phyloP scores from a whole-genome alignment of 148 eudicot genomes.

The Heliamphora exappendiculata region DNA sequence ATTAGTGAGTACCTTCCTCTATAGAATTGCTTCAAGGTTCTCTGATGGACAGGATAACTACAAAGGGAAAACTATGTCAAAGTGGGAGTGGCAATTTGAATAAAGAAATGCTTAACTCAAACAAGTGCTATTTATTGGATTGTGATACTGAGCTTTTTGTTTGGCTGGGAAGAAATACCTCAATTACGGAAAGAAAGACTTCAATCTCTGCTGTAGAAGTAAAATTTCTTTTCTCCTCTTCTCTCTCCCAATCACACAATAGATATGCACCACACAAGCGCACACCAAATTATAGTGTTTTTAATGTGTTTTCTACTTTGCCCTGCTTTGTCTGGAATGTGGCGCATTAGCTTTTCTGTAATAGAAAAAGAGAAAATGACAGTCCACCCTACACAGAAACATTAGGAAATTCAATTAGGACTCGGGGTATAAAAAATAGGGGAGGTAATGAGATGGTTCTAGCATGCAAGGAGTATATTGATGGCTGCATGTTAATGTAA shows the following conservation, averaged over 20 bases:
- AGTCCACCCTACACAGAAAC: neutral
- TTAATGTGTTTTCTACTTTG: neutral
- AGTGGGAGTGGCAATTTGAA: conserved; percentile 25
- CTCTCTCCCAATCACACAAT: neutral
- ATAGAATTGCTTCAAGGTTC: conserved; percentile 4
- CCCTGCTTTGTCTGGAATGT: neutral
- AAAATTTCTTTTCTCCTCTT: conserved; percentile 13
- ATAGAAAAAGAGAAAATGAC: neutral
- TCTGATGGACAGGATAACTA: conserved; percentile 27
- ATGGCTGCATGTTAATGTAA: neutral
- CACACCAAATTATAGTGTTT: neutral
- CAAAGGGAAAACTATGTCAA: conserved; percentile 24
- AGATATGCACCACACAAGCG: neutral
- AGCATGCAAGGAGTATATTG: neutral
- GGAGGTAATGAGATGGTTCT: neutral
- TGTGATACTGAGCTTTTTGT: conserved; percentile 53
- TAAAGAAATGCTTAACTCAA: conserved; percentile 44
- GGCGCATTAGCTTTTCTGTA: neutral
- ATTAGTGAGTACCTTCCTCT: neutral
- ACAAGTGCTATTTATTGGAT: conserved; percentile 67
- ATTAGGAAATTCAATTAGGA: neutral
- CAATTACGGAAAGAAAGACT: conserved; percentile 49
- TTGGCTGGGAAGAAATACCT: conserved; percentile 71
- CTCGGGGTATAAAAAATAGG: conserved; percentile 8
- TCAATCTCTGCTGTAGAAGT: conserved; percentile 59